phyloP scores from a whole-genome alignment of 2,329 filamentous ascomycete genomes.

The Aspergillaceae sp. region DNA sequence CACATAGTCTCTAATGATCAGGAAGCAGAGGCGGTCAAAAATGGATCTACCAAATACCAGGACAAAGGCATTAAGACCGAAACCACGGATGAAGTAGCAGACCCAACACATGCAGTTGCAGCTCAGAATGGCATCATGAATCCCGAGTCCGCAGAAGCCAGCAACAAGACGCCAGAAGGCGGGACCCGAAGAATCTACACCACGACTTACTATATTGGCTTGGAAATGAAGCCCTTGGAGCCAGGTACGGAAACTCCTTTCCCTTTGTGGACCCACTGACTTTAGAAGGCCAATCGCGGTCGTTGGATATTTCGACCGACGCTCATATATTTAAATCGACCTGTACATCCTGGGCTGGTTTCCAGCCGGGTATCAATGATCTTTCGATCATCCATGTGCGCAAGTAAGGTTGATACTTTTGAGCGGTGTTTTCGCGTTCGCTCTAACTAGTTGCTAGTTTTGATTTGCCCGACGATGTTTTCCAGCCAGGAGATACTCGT shows the following conservation, averaged over 20 bases:
- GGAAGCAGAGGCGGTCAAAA: constrained; percentile 54
- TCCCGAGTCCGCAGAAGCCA: constrained; percentile 27
- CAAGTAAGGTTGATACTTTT: constrained; percentile 53
- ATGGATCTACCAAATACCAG: constrained; percentile 55
- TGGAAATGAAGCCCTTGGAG: constrained; percentile 64
- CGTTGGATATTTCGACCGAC: constrained; percentile 56
- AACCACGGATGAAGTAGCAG: constrained; percentile 44
- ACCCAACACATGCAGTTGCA: constrained; percentile 42
- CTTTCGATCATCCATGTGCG: constrained; percentile 75
- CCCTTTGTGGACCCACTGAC: constrained; percentile 21
- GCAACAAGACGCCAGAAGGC: constrained; percentile 28
- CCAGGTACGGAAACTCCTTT: constrained; percentile 50
- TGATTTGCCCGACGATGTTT: constrained; percentile 82
- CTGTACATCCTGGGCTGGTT: constrained; percentile 67
- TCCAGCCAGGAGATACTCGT: constrained; percentile 65
- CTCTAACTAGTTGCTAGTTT: constrained; percentile 48
- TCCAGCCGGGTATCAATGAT: constrained; percentile 65
- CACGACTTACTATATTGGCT: constrained; percentile 87
- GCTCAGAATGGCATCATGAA: constrained; percentile 39
- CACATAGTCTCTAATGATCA: constrained; percentile 60
- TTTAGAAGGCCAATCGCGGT: constrained; percentile 36
- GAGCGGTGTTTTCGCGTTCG: background rate
- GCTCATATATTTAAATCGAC: constrained; percentile 80
- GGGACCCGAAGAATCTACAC: constrained; percentile 60
- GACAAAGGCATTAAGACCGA: constrained; percentile 44